Evolutionary conservation across 805 yeast genomes (phyloP), one percentile per base, ranked within the genome.

Genomic region (Maudiozyma serrabonitensis): DNA sequence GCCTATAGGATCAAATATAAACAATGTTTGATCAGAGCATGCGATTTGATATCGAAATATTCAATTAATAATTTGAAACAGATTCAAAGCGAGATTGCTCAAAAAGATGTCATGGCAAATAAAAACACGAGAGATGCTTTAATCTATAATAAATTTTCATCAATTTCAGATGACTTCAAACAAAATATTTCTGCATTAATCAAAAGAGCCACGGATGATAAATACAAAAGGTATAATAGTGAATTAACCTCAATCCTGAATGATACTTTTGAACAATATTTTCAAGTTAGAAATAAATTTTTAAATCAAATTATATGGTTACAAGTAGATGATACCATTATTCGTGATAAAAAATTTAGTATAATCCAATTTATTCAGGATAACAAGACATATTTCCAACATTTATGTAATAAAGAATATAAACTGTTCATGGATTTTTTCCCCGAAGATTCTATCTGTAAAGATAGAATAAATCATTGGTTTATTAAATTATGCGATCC

Each of bases 1-100:
- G 60, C 79, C 1, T 88, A 86, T 62, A 75, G 75, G 45, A 78
- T 81, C 54, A 76, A 90, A 51, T 87, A 87, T 68, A 79, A 85
- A 53, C 95, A 87, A 57, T 87, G 96, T 59, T 73, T 88, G 75
- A 81, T 90, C 1, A 75, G 96, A 51, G 82, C 95, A 1, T 72
- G 88, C 44, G 80, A 93, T 0, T 70, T 91, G 51, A 78, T 88
- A 15, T 76, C 83, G 54, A 86, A 82, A 58, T 87, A 82, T 60
- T 66, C 86, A 48, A 72, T 71, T 9, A 70, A 65, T 49, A 53
- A 59, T 32, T 55, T 79, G 49, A 71, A 72, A 49, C 61, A 56
- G 26, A 54, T 64, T 2, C 57, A 61, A 46, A 59, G 54, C 49
- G 69, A 68, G 15, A 60, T 72, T 31, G 48, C 52, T 1, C 47